phyloP scores from a whole-genome alignment of 306 rosid species.

The Phaseolus lunatus region DNA sequence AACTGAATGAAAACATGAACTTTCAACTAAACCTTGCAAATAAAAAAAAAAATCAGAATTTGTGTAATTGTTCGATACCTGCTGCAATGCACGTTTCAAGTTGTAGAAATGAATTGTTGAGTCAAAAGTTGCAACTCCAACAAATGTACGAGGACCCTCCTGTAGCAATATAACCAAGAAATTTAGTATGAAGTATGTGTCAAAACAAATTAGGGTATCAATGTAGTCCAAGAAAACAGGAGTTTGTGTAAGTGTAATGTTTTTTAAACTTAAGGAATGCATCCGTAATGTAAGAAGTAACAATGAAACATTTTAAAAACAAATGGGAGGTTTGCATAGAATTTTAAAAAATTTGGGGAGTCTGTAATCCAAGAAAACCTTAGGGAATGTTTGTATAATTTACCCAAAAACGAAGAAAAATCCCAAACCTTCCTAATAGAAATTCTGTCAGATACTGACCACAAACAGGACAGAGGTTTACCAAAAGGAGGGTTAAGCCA shows the following conservation, averaged over 20 bases:
- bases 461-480: slow-evolving; percentile 15
- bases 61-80: slow-evolving; percentile 59
- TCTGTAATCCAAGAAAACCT: too few species aligned
- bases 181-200: slow-evolving; percentile 22
- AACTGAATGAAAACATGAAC: slow-evolving; percentile 27
- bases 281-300: too few species aligned
- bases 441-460: slow-evolving; percentile 8
- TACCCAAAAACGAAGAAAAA: background rate
- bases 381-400: too few species aligned
- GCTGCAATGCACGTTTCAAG: slow-evolving; percentile 92
- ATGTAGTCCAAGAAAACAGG: too few species aligned
- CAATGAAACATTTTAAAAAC: too few species aligned
- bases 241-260: too few species aligned
- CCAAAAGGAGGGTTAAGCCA: background rate
- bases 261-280: too few species aligned
- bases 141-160: slow-evolving; percentile 93
- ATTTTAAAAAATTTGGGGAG: too few species aligned
- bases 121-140: slow-evolving; percentile 96
- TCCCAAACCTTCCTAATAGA: background rate
- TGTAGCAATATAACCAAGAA: slow-evolving; percentile 49
- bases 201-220: background rate
- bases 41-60: slow-evolving; percentile 1
- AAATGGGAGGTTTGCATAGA: too few species aligned
- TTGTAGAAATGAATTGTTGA: slow-evolving; percentile 95
- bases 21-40: background rate